Conservation (phyloP, 495 filamentous ascomycete species). For the Xylaria acuta region DNA sequence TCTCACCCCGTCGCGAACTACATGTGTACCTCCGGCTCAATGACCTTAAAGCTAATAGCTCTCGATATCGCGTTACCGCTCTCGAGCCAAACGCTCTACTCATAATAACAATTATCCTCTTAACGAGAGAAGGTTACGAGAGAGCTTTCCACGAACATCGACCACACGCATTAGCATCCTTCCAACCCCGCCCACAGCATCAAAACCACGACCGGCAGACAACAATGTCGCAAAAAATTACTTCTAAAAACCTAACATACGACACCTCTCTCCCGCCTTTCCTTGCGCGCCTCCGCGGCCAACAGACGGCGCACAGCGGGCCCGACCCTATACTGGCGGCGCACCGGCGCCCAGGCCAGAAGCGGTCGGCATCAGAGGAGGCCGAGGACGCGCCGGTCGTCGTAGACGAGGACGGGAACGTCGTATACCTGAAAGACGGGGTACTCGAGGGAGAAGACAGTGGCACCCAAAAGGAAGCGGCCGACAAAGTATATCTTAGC, state of each 20-base stretch:
- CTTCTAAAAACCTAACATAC: conserved; percentile 61
- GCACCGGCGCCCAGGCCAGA: conserved; percentile 45
- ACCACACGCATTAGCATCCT: neutral
- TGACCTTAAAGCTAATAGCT: neutral
- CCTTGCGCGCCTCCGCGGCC: conserved; percentile 57
- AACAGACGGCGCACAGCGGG: conserved; percentile 39
- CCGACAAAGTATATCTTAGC: conserved; percentile 7
- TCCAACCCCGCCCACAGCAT: neutral
- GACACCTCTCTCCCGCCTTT: conserved; percentile 58
- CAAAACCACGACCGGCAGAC: neutral
- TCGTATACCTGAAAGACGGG: conserved; percentile 36
- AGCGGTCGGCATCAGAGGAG: conserved; percentile 52
- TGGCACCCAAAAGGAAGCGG: conserved; percentile 8
- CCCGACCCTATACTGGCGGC: conserved; percentile 54
- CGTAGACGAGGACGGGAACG: conserved; percentile 53
- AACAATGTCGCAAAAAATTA: conserved; percentile 56
- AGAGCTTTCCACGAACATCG: neutral
- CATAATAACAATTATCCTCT: neutral
- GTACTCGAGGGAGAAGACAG: conserved; percentile 33
- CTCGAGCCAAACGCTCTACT: neutral
- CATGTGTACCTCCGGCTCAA: neutral
- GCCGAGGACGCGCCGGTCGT: conserved; percentile 57
- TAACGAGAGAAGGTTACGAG: neutral
- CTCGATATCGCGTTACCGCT: neutral
- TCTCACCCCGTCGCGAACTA: neutral